A percentile compares a stretch with the other conserved stretches of the same genome.
Conservation (phyloP, 2,329 filamentous ascomycete species). For the Curvularia sp. region DNA sequence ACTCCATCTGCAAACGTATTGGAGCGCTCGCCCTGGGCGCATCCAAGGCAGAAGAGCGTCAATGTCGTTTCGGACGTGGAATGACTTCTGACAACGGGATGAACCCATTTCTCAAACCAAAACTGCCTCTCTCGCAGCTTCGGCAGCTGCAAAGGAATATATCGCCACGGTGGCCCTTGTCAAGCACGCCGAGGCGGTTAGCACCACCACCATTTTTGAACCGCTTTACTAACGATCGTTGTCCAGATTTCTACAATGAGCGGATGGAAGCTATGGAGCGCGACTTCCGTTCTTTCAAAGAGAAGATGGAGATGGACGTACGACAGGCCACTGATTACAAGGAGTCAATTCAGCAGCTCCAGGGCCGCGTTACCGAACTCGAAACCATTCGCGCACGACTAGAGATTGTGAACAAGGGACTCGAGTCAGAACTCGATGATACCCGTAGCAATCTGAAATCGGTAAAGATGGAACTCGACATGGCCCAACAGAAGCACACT, state of each 20-base stretch:
- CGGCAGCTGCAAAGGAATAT: constrained; percentile 27
- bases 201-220: constrained; percentile 66
- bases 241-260: constrained; percentile 78
- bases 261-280: constrained; percentile 77
- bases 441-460: constrained; percentile 61
- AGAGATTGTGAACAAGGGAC: constrained; percentile 58
- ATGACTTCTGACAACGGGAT: constrained; percentile 37
- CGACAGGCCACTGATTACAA: constrained; percentile 73
- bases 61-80: constrained; percentile 36
- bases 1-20: constrained; percentile 35
- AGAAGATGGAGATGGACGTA: constrained; percentile 73
- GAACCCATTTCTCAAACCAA: constrained; percentile 34
- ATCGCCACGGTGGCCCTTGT: constrained; percentile 25
- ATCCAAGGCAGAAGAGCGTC: constrained; percentile 26
- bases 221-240: constrained; percentile 74
- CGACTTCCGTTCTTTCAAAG: constrained; percentile 74
- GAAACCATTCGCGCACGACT: constrained; percentile 61
- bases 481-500: constrained; percentile 60
- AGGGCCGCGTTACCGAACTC: constrained; percentile 68
- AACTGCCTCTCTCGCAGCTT: constrained; percentile 28
- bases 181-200: constrained; percentile 40
- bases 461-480: constrained; percentile 59
- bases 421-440: constrained; percentile 73
- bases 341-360: constrained; percentile 76
- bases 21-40: constrained; percentile 36